Conservation (phyloP, 2,329 filamentous ascomycete genomes). For the Lecanoromycetidae sp. region DNA sequence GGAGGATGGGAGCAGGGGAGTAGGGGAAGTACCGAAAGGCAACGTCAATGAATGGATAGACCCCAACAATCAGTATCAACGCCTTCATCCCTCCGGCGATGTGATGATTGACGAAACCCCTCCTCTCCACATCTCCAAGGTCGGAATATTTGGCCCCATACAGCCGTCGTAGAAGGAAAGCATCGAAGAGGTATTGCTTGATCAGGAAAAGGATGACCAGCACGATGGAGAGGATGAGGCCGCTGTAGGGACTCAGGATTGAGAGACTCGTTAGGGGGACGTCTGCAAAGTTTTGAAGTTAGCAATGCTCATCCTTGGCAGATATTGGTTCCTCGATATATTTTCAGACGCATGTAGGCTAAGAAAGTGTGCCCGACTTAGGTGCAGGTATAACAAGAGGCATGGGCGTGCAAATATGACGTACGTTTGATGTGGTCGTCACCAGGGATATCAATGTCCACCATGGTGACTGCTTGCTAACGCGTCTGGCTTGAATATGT, state of each 20-base stretch:
- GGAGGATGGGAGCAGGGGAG: too few species aligned
- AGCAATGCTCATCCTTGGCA: too few species aligned
- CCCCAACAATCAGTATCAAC: conserved; percentile 28
- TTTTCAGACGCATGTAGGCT: too few species aligned
- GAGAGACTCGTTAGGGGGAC: conserved; percentile 21
- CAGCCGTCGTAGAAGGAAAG: conserved; percentile 26
- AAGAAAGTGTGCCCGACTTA: too few species aligned
- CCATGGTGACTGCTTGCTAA: neutral
- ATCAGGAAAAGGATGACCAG: conserved; percentile 28
- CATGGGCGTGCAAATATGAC: too few species aligned
- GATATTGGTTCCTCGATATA: too few species aligned
- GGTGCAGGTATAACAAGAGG: too few species aligned
- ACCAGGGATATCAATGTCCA: neutral
- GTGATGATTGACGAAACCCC: conserved; percentile 37
- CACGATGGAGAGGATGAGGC: conserved; percentile 16
- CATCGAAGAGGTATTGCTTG: conserved; percentile 34
- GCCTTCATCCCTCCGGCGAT: conserved; percentile 34
- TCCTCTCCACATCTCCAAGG: conserved; percentile 27
- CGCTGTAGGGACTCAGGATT: conserved; percentile 21
- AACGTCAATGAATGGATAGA: conserved; percentile 33
- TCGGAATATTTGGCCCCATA: conserved; percentile 28
- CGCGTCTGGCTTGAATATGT: too few species aligned
- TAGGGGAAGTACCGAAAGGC: conserved; percentile 28
- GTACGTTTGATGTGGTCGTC: conserved; percentile 22
- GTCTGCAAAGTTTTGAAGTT: too few species aligned